Conservation (phyloP, 257 asterid species). For the Primulina tabacum region DNA sequence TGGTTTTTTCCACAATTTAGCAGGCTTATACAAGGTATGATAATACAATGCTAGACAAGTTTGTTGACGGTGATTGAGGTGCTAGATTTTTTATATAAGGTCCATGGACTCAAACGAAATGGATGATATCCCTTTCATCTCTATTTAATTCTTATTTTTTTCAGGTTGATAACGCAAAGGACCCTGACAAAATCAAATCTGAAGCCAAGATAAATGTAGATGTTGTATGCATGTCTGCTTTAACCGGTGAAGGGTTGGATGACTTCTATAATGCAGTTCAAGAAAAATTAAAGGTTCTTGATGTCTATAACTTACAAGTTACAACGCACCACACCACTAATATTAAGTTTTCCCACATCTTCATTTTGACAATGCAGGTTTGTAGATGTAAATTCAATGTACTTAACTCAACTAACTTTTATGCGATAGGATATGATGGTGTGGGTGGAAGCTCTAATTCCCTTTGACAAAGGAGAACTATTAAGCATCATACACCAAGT, state of each 20-base stretch:
- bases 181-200: conserved; percentile 59
- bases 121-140: conserved; percentile 5
- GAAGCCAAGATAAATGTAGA: conserved; percentile 60
- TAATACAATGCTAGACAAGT: background rate
- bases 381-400: conserved; percentile 1
- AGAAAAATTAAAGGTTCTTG: conserved; percentile 70
- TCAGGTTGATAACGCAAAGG: conserved; percentile 77
- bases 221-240: conserved; percentile 83
- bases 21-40: background rate
- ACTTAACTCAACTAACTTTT: conserved; percentile 14
- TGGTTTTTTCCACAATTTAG: conserved; percentile 2
- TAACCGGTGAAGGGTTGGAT: conserved; percentile 90
- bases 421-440: conserved; percentile 77
- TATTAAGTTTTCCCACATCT: conserved; percentile 6
- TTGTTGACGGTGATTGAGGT: background rate
- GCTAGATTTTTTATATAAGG: background rate
- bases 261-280: conserved; percentile 86
- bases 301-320: conserved; percentile 8
- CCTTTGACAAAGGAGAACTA: conserved; percentile 92
- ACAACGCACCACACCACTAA: background rate
- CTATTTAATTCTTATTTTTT: conserved; percentile 26
- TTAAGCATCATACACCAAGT: conserved; percentile 84
- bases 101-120: background rate
- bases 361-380: background rate
- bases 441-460: conserved; percentile 96